Conservation (phyloP, 2,329 filamentous ascomycete species). For the Arthrobotrys entomopaga region DNA sequence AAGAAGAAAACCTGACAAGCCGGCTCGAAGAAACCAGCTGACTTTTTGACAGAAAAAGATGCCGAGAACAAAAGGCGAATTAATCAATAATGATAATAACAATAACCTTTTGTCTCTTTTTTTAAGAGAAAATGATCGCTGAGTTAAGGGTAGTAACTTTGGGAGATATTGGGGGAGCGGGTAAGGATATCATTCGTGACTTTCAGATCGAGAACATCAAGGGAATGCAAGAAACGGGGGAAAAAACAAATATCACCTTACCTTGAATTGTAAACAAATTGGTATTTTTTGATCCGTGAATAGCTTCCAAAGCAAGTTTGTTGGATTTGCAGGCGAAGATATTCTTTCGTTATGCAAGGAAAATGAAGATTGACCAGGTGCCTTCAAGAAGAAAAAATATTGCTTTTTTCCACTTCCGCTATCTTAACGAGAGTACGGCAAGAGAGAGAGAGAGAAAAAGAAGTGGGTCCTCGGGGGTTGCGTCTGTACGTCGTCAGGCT, state of each 20-base stretch:
- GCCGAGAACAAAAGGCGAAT: conserved; percentile 26
- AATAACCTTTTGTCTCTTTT: conserved; percentile 11
- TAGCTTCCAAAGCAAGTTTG: conserved; percentile 51
- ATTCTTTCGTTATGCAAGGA: conserved; percentile 53
- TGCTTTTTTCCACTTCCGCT: conserved; percentile 48
- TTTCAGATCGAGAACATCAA: conserved; percentile 41
- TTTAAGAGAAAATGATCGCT: conserved; percentile 24
- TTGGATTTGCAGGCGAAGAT: conserved; percentile 54
- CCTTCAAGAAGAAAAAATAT: conserved; percentile 28
- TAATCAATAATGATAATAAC: conserved; percentile 33
- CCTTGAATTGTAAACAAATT: conserved; percentile 33
- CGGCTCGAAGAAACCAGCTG: conserved; percentile 8
- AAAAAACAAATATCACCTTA: conserved; percentile 49
- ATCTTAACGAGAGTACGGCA: conserved; percentile 8
- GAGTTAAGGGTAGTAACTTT: conserved; percentile 24
- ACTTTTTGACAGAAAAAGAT: conserved; percentile 23
- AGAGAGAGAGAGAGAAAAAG: conserved; percentile 14
- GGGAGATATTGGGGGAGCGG: conserved; percentile 2
- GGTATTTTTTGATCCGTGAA: conserved; percentile 28
- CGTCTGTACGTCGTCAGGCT: conserved; percentile 54
- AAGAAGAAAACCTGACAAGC: background rate
- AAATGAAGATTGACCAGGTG: conserved; percentile 55
- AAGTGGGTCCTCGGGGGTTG: conserved; percentile 53
- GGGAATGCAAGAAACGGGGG: background rate
- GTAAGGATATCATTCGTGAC: conserved; percentile 40